Evolutionary conservation across 2,329 filamentous ascomycete genomes (phyloP), one percentile per base, ranked within the genome.

Genomic region (Exophiala sp.): DNA sequence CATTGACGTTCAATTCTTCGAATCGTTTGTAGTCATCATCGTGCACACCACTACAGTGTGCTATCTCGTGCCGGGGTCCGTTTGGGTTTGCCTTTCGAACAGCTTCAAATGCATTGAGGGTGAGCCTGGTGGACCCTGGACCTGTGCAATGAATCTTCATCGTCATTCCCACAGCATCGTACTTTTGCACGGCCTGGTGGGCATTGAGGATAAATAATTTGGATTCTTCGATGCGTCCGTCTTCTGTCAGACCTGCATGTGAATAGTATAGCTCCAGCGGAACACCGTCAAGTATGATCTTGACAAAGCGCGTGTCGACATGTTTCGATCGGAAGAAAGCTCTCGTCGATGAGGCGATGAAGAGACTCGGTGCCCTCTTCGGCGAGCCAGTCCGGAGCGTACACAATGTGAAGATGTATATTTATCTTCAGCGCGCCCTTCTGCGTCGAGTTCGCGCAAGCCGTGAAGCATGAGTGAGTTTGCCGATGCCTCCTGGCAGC

Each of bases 141-240:
- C 68, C 69, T 3, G 66, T 64, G 24, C 63, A 66, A 39, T 71
- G 69, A 3, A 70, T 59, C 43, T 70, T 71, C 12, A 66, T 61
- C 2, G 68, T 69, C 55, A 67, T 62, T 7, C 65, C 66, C n/a
- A 52, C 55, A 12, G 58, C 49, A 35, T 70, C 68, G 42, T 66
- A 69, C 40, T 64, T 61, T 2, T 47, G 40, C 2, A 71, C 38
- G 1, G 63, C 63, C 5, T 65, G 58, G 2, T 56, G 52, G 2
- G 14, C 36, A 18, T 39, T 39, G 9, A 35, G n/a, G 9, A 38
- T 46, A 6, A 39, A 39, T 12, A 39, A 68, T 42, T 61, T 65
- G 7, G 35, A 58, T 18, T 59, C 47, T n/a, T 69, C 65, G 2
- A 62, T 54, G 4, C 54, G 36, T 3, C 65, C 68, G 20, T 64